A percentile compares a stretch with the other conserved stretches of the same genome.
Conservation (phyloP, 2,329 filamentous ascomycete genomes). For the Metarhizium anisopliae region DNA sequence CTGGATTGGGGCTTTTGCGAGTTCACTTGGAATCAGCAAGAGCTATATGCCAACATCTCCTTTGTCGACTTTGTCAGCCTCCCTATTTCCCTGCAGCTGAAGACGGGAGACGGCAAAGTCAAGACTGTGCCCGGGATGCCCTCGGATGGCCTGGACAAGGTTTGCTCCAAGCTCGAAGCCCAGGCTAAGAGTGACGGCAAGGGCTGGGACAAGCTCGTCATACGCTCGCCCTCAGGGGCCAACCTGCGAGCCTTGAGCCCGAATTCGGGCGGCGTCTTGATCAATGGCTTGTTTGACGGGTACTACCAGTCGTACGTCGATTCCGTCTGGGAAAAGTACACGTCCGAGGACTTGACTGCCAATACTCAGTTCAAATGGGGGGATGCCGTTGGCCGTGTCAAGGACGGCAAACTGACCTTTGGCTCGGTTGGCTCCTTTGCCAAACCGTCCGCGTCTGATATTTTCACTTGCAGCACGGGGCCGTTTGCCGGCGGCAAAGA, state of each 20-base stretch:
- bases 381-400: slow-evolving; percentile 33
- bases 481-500: slow-evolving; percentile 40
- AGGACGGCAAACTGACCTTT: slow-evolving; percentile 29
- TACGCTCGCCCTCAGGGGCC: slow-evolving; percentile 27
- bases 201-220: slow-evolving; percentile 43
- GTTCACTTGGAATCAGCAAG: slow-evolving; percentile 52
- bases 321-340: slow-evolving; percentile 43
- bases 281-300: slow-evolving; percentile 34
- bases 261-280: slow-evolving; percentile 37
- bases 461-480: slow-evolving; percentile 46
- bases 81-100: slow-evolving; percentile 50
- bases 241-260: slow-evolving; percentile 45
- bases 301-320: slow-evolving; percentile 44
- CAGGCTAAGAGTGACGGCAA: slow-evolving; percentile 37
- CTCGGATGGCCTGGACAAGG: slow-evolving; percentile 32
- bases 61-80: slow-evolving; percentile 68
- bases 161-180: slow-evolving; percentile 34
- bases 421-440: slow-evolving; percentile 34
- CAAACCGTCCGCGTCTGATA: slow-evolving; percentile 37
- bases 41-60: slow-evolving; percentile 61
- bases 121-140: slow-evolving; percentile 42
- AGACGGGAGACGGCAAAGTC: slow-evolving; percentile 32
- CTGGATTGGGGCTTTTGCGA: slow-evolving; percentile 60
- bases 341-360: slow-evolving; percentile 32
- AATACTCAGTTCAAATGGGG: slow-evolving; percentile 48